Evolutionary conservation across 768 basidiomycete genomes (phyloP).

Genomic region (Leucosporidium yakuticum): DNA sequence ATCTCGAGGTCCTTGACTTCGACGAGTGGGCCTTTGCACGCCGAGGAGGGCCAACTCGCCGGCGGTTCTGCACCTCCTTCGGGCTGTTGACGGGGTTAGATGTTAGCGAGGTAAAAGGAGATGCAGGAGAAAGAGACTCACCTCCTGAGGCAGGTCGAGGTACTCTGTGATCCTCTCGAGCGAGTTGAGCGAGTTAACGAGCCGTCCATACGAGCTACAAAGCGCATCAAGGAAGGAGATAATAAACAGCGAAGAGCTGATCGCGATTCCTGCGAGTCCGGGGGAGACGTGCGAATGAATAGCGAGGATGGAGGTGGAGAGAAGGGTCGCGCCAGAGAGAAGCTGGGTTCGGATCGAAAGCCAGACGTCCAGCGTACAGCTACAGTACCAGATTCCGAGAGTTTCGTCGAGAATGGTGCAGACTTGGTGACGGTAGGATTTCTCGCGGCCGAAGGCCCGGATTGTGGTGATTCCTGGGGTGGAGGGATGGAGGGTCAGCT

Average conservation of each 20-base stretch:
- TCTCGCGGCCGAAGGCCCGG: conserved; percentile 47
- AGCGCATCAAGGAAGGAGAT: conserved; percentile 18
- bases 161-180: conserved; percentile 48
- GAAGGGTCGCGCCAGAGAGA: conserved; percentile 24
- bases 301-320: conserved; percentile 50
- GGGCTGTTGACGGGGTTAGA: neutral
- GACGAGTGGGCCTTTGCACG: conserved; percentile 45
- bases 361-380: conserved; percentile 37
- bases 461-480: conserved; percentile 42
- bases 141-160: conserved; percentile 33
- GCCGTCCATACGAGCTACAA: conserved; percentile 13
- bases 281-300: conserved; percentile 55
- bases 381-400: conserved; percentile 68
- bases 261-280: conserved; percentile 64
- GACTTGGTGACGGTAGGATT: conserved; percentile 63
- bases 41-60: conserved; percentile 46
- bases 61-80: conserved; percentile 42
- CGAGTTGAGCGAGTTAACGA: conserved; percentile 28
- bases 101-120: no score
- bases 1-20: conserved; percentile 57
- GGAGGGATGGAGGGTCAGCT: neutral
- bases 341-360: conserved; percentile 27
- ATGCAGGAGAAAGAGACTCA: no score
- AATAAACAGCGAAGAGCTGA: conserved; percentile 53
- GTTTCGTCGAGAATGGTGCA: conserved; percentile 62